Evolutionary conservation across 306 rosid species (phyloP), one percentile per base, ranked within the genome.

Genomic region (Gastrolobium bilobum): DNA sequence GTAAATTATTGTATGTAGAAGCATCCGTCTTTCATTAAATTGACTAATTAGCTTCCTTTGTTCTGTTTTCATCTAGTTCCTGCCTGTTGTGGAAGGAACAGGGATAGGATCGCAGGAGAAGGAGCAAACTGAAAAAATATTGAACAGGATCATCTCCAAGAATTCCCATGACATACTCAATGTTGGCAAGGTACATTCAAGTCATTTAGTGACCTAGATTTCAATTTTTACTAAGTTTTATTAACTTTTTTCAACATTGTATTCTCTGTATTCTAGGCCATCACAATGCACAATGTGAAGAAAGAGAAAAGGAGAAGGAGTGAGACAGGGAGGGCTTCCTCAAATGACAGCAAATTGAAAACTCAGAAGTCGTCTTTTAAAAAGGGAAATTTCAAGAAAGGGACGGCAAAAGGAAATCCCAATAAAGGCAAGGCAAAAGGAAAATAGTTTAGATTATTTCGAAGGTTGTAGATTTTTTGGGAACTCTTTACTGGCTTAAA

Each of bases 101-200:
- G 97, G 94, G 40, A 71, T 81, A 15, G 94, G 86, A 43, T 84
- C 92, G 7, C 84, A 9, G 67, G 99, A 93, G 85, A 87, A 81
- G 82, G 90, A 88, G 84, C 99, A 93, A 86, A 93, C 94, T 4
- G 92, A 93, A 47, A 95, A 89, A 85, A 87, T 95, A 79, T 83
- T 93, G 84, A 95, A 88, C 91, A 90, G 89, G 89, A 87, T 93
- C 40, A 79, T 95, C 35, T 90, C 99, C 42, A 91, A 89, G 91
- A 87, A 91, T 85, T 86, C 92, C 68, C 98, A 95, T 40, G 90
- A 89, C 73, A 93, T 93, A 65, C 92, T 93, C 81, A 88, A 95
- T 46, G 85, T 95, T 33, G 81, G 83, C 57, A 95, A 95, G 99
- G 97, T 93, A 75, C 48, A 5, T 52, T 71, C 44, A 20, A 15